These are phyloP conservation scores for Fusarium buxicola DNA, from an alignment of 2,329 filamentous ascomycete species.

Conservation along the genomic window DNA sequence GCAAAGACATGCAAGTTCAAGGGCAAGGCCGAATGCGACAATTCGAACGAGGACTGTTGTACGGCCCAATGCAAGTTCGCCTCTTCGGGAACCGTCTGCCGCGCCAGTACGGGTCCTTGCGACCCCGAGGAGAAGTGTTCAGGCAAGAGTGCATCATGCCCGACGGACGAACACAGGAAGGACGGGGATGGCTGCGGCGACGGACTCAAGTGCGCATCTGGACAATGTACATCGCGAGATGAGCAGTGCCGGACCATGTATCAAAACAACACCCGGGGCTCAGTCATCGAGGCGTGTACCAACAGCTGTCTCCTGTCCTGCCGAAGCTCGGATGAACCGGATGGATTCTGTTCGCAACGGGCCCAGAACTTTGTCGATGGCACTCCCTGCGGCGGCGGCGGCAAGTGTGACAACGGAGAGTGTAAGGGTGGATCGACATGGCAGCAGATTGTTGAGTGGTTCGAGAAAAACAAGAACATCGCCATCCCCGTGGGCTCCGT, in stretches of 20 bases:
- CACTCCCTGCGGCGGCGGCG: slow-evolving; percentile 84
- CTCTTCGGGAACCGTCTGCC: slow-evolving; percentile 78
- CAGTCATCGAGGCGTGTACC: slow-evolving; percentile 81
- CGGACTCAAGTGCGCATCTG: slow-evolving; percentile 83
- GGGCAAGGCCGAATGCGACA: slow-evolving; percentile 79
- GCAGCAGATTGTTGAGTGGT: slow-evolving; percentile 80
- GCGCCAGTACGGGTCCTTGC: slow-evolving; percentile 81
- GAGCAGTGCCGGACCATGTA: slow-evolving; percentile 89
- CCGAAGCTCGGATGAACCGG: slow-evolving; percentile 70
- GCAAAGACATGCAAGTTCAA: slow-evolving; percentile 88
- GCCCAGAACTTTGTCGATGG: slow-evolving; percentile 96
- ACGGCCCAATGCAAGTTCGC: slow-evolving; percentile 74
- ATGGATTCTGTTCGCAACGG: slow-evolving; percentile 77
- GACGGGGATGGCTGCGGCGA: slow-evolving; percentile 80
- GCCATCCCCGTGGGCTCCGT: slow-evolving; percentile 83
- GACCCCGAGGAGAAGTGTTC: slow-evolving; percentile 88
- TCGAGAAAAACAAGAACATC: slow-evolving; percentile 79
- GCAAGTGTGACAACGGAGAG: slow-evolving; percentile 80
- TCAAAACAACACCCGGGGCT: slow-evolving; percentile 77
- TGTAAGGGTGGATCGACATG: slow-evolving; percentile 78
- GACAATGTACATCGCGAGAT: slow-evolving; percentile 93
- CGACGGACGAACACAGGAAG: slow-evolving; percentile 73
- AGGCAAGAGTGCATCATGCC: slow-evolving; percentile 79
- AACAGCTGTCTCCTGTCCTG: slow-evolving; percentile 81
- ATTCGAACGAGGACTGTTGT: slow-evolving; percentile 86